A percentile compares a stretch with the other conserved stretches of the same genome.
These are phyloP conservation scores for Cerrena zonata DNA, from an alignment of 1,284 basidiomycete genomes.

Conservation along the genomic window DNA sequence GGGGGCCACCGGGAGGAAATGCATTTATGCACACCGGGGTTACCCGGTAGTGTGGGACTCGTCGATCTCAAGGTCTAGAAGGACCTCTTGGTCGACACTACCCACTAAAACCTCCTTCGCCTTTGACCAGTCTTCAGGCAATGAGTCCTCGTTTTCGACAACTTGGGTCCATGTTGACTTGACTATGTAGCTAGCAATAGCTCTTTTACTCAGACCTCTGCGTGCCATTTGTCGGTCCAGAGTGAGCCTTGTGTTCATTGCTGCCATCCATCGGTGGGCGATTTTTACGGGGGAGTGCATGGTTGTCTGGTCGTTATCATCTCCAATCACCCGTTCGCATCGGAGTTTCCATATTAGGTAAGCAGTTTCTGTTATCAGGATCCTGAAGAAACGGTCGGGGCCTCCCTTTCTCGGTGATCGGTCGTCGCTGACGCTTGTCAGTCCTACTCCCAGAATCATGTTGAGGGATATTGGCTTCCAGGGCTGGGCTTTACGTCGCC, in stretches of 20 bases:
- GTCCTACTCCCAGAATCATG: constrained; percentile 2
- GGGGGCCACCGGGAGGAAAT: too few species aligned
- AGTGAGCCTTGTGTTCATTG: constrained; percentile 3
- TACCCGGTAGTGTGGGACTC: constrained; percentile 3
- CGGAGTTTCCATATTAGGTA: constrained; percentile 29
- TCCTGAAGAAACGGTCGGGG: constrained; percentile 19
- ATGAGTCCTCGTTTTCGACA: neutral
- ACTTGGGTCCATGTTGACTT: constrained; percentile 7
- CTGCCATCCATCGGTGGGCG: constrained; percentile 6
- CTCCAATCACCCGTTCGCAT: constrained; percentile 20
- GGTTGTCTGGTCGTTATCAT: neutral
- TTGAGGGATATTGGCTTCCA: constrained; percentile 13
- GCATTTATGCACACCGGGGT: too few species aligned
- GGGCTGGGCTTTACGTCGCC: constrained; percentile 7
- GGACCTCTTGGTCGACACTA: constrained; percentile 8
- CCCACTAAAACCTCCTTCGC: constrained; percentile 21
- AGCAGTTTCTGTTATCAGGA: constrained; percentile 25
- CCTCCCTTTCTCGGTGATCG: neutral
- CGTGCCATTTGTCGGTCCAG: constrained; percentile 9
- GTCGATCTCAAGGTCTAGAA: neutral
- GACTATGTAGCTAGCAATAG: neutral
- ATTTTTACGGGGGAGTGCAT: constrained; percentile 8
- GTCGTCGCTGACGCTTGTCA: neutral
- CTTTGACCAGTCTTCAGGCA: constrained; percentile 7
- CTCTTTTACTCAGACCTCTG: neutral